A percentile compares a stretch with the other conserved stretches of the same genome.
phyloP scores from a whole-genome alignment of 805 yeast genomes.

The Ogataea nonfermentans region DNA sequence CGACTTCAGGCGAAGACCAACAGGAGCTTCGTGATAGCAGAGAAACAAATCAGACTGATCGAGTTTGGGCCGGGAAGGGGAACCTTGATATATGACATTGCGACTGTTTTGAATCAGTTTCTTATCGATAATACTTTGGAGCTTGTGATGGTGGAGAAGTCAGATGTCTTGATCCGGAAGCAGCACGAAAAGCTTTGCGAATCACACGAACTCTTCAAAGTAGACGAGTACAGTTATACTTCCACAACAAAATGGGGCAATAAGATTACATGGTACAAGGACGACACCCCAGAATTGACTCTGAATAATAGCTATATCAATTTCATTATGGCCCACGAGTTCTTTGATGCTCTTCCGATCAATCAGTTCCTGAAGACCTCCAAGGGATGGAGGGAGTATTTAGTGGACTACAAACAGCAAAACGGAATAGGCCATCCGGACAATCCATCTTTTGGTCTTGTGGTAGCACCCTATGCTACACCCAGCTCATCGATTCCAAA shows the following conservation, averaged over 20 bases:
- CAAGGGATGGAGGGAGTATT: slow-evolving; percentile 75
- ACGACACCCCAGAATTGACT: slow-evolving; percentile 51
- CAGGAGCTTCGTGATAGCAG: slow-evolving; percentile 23
- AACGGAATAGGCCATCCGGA: slow-evolving; percentile 18
- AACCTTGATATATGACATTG: slow-evolving; percentile 66
- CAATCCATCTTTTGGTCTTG: slow-evolving; percentile 47
- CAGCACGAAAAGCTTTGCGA: slow-evolving; percentile 54
- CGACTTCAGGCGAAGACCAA: slow-evolving; percentile 37
- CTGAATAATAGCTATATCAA: slow-evolving; percentile 39
- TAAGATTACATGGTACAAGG: slow-evolving; percentile 50
- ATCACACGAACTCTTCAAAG: slow-evolving; percentile 9
- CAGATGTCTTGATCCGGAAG: slow-evolving; percentile 55
- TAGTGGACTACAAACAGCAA: slow-evolving; percentile 53
- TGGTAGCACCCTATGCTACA: slow-evolving; percentile 57
- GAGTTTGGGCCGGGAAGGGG: slow-evolving; percentile 90
- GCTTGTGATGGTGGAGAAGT: slow-evolving; percentile 67
- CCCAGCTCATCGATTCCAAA: slow-evolving; percentile 60
- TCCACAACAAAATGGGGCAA: slow-evolving; percentile 52
- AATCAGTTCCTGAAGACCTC: slow-evolving; percentile 60
- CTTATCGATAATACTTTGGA: slow-evolving; percentile 37
- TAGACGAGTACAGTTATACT: slow-evolving; percentile 35
- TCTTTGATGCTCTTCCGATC: slow-evolving; percentile 83
- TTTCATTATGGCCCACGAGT: slow-evolving; percentile 78
- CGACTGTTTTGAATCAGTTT: slow-evolving; percentile 47
- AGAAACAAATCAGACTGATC: slow-evolving; percentile 46